phyloP scores from a whole-genome alignment of 805 yeast species.

The Pichia phayaonensis region DNA sequence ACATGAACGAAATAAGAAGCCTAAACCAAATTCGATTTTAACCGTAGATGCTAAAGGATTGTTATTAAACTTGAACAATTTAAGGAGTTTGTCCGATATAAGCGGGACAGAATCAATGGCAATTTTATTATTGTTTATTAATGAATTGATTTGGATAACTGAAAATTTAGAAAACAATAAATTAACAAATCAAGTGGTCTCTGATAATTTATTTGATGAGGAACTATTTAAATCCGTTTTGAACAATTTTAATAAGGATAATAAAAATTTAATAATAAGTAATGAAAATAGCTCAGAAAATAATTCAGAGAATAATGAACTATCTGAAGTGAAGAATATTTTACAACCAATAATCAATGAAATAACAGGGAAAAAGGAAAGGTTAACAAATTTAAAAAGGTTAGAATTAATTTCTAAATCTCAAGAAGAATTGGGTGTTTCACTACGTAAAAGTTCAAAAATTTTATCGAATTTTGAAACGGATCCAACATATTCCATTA shows the following conservation, averaged over 20 bases:
- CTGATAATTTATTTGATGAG: constrained; percentile 11
- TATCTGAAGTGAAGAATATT: neutral
- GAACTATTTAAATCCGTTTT: neutral
- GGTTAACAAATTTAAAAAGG: neutral
- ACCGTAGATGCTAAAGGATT: constrained; percentile 29
- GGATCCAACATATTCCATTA: neutral
- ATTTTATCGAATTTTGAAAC: constrained; percentile 24
- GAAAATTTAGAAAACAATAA: neutral
- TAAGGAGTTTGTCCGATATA: constrained; percentile 17
- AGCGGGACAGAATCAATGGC: constrained; percentile 25
- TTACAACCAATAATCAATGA: neutral
- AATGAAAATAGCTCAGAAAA: neutral
- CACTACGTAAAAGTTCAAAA: constrained; percentile 20
- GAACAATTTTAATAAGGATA: neutral
- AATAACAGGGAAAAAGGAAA: neutral
- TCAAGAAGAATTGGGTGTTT: constrained; percentile 25
- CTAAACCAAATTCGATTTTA: constrained; percentile 1
- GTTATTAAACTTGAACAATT: constrained; percentile 16
- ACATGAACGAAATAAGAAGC: constrained; percentile 1
- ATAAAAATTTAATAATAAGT: neutral
- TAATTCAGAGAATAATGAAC: neutral
- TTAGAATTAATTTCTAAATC: constrained; percentile 13
- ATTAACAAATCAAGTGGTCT: constrained; percentile 11
- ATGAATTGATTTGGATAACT: constrained; percentile 20
- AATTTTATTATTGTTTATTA: constrained; percentile 20